Evolutionary conservation across 331 rosid genomes (phyloP).

Genomic region (Saraca asoca): DNA sequence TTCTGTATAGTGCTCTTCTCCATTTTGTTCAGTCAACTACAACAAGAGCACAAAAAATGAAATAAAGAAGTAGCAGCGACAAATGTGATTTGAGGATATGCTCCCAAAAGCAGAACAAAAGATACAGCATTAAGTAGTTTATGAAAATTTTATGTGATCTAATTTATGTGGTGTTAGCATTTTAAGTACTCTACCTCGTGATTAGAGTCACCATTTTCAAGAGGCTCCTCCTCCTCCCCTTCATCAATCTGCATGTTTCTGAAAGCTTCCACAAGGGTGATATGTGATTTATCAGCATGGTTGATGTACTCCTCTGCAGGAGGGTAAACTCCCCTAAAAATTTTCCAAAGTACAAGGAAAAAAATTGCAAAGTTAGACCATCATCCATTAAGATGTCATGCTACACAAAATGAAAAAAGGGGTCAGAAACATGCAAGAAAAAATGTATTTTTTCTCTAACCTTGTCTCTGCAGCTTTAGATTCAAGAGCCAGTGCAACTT

Average conservation of each 20-base stretch:
- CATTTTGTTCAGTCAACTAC: slow-evolving; percentile 45
- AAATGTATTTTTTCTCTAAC: slow-evolving; percentile 42
- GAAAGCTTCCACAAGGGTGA: slow-evolving; percentile 91
- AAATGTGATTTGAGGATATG: background rate
- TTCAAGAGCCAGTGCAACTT: slow-evolving; percentile 88
- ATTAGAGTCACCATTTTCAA: slow-evolving; percentile 79
- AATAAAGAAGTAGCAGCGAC: slow-evolving; percentile 14
- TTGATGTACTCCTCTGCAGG: slow-evolving; percentile 73
- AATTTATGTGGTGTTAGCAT: slow-evolving; percentile 3
- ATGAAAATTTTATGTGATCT: slow-evolving; percentile 15
- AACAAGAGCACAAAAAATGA: slow-evolving; percentile 23
- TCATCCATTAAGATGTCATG: slow-evolving; percentile 14
- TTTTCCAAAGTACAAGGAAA: slow-evolving; percentile 26
- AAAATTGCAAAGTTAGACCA: slow-evolving; percentile 11
- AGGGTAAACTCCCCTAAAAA: slow-evolving; percentile 68
- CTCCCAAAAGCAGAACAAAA: slow-evolving; percentile 2
- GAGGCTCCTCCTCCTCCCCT: slow-evolving; percentile 64
- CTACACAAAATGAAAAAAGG: background rate
- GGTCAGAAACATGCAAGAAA: slow-evolving; percentile 15
- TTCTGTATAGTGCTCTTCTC: slow-evolving; percentile 47
- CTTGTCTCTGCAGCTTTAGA: slow-evolving; percentile 73
- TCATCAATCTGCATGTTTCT: slow-evolving; percentile 74
- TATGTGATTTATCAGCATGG: slow-evolving; percentile 64
- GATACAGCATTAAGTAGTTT: background rate
- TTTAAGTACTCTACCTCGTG: slow-evolving; percentile 60